Conservation (phyloP, 140 eudicot species). For the Stevia rebaudiana region DNA sequence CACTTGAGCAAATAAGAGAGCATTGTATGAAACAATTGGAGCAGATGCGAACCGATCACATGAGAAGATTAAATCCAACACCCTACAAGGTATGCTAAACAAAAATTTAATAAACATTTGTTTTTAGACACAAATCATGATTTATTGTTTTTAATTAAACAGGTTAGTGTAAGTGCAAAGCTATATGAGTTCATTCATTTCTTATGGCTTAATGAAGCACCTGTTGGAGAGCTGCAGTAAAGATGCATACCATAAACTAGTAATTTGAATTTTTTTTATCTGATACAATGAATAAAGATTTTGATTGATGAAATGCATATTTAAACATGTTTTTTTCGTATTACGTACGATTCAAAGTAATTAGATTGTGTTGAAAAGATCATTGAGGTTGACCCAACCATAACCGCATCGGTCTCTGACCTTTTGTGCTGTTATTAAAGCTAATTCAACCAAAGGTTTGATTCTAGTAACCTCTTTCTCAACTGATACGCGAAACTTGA, state of each 20-base stretch:
- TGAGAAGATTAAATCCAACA: conserved; percentile 97
- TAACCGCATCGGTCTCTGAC: conserved; percentile 76
- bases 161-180: conserved; percentile 97
- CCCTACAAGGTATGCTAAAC: conserved; percentile 95
- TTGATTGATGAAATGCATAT: not conserved
- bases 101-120: too few species aligned
- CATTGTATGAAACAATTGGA: conserved; percentile 84
- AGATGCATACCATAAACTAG: conserved; percentile 13
- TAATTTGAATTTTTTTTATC: conserved; percentile 6
- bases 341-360: not conserved
- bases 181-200: conserved; percentile 93
- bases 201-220: conserved; percentile 99
- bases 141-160: conserved; percentile 21
- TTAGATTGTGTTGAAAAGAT: conserved; percentile 45
- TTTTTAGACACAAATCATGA: not conserved
- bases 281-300: conserved; percentile 7
- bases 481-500: conserved; percentile 37
- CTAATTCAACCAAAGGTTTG: conserved; percentile 58
- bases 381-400: conserved; percentile 88
- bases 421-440: conserved; percentile 54
- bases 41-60: conserved; percentile 93
- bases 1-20: conserved; percentile 63
- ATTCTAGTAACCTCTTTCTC: conserved; percentile 71
- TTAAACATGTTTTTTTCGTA: not conserved
- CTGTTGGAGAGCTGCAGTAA: conserved; percentile 91